Percentiles rank a stretch among this genome's conserved stretches.
These are phyloP conservation scores for Flaveria trinervia DNA, from an alignment of 129 eudicot genomes.

Conservation along the genomic window DNA sequence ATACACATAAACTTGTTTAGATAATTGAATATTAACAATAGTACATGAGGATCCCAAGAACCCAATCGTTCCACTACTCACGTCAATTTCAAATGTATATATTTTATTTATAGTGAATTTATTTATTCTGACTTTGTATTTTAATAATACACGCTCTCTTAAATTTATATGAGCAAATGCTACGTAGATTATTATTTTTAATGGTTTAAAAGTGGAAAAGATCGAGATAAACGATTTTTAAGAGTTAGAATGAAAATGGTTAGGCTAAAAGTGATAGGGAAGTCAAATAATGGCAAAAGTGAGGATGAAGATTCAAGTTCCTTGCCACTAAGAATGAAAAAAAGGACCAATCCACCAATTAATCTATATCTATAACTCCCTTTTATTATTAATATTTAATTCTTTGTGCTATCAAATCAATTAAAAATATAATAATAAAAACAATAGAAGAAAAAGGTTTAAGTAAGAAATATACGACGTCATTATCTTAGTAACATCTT, in stretches of 20 bases:
- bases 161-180: neutral
- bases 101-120: too few relatives aligned
- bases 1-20: neutral
- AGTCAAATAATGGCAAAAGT: conserved; percentile 37
- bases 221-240: conserved; percentile 2
- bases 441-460: neutral
- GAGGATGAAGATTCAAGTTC: conserved; percentile 34
- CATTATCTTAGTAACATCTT: neutral
- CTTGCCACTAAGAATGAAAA: conserved; percentile 37
- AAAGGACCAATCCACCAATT: conserved; percentile 36
- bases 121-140: too few relatives aligned
- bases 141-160: neutral
- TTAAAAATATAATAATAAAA: neutral
- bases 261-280: conserved; percentile 46
- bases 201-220: conserved; percentile 2
- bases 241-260: conserved; percentile 28
- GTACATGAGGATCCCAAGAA: neutral
- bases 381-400: neutral
- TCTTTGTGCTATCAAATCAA: conserved; percentile 13
- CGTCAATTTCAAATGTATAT: too few relatives aligned
- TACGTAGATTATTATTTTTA: conserved; percentile 5
- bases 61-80: neutral
- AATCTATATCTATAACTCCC: conserved; percentile 19
- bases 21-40: neutral
- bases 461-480: neutral